Percentiles rank a stretch among this genome's conserved stretches.
phyloP scores from a whole-genome alignment of 179 eudicot genomes.

The Spergularia azorica region DNA sequence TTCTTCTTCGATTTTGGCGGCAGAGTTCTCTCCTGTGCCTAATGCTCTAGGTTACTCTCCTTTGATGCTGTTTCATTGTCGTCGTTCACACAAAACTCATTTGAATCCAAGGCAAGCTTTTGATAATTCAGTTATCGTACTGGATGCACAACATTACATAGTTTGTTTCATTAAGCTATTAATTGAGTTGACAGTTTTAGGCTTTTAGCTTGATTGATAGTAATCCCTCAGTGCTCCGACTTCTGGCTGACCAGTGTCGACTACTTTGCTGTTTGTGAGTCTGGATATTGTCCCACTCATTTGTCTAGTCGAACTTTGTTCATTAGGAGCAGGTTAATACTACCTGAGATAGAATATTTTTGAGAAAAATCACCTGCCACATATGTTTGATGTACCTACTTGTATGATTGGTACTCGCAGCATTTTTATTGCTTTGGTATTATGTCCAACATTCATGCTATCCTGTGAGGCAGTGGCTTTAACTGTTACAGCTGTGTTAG shows the following conservation, averaged over 20 bases:
- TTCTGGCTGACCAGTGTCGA: neutral
- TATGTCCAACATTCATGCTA: constrained; percentile 9
- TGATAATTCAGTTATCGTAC: neutral
- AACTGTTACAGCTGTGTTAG: constrained; percentile 10
- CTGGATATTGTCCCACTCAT: constrained; percentile 11
- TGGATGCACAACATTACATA: neutral
- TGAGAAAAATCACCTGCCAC: neutral
- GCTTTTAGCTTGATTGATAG: neutral
- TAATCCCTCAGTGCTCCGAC: neutral
- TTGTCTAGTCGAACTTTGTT: neutral
- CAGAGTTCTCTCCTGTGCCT: no score
- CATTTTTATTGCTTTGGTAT: neutral
- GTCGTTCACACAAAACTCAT: neutral
- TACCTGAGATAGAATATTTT: neutral
- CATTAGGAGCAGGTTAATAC: neutral
- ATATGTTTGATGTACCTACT: constrained; percentile 5
- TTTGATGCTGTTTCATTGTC: neutral
- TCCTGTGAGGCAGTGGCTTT: constrained; percentile 15
- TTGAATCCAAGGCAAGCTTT: neutral
- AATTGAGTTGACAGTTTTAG: neutral
- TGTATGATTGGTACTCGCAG: neutral
- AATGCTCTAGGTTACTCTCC: neutral
- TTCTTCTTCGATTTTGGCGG: neutral
- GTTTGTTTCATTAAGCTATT: neutral
- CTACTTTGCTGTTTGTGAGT: neutral